Evolutionary conservation across 2,329 filamentous ascomycete genomes (phyloP).

Genomic region (Dactylellina drechsleri): DNA sequence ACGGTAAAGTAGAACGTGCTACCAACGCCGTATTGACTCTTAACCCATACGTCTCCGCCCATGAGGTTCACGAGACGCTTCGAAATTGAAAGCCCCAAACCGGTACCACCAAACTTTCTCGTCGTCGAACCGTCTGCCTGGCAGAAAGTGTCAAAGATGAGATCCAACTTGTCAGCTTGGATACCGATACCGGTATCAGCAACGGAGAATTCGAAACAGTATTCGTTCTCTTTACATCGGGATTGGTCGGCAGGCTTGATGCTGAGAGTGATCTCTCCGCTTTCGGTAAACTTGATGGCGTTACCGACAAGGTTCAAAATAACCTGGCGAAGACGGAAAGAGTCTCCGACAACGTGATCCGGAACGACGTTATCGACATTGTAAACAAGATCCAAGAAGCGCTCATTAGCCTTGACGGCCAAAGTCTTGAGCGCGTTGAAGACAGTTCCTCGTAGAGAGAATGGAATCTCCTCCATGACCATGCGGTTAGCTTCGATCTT

Average conservation of each 20-base stretch:
- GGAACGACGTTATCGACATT: constrained; percentile 92
- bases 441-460: constrained; percentile 90
- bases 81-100: constrained; percentile 91
- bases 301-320: constrained; percentile 98
- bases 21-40: constrained; percentile 88
- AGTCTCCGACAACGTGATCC: constrained; percentile 94
- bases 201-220: constrained; percentile 94
- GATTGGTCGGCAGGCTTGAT: constrained; percentile 78
- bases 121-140: constrained; percentile 98
- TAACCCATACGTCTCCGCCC: constrained; percentile 96
- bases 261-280: constrained; percentile 94
- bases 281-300: constrained; percentile 98
- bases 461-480: constrained; percentile 98
- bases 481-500: constrained; percentile 95
- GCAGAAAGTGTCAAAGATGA: constrained; percentile 99
- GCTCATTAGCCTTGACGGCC: constrained; percentile 97
- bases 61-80: constrained; percentile 94
- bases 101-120: constrained; percentile 88
- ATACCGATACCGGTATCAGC: constrained; percentile 97
- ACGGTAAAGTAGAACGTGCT: constrained; percentile 98
- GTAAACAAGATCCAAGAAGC: constrained; percentile 90
- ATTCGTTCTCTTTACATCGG: constrained; percentile 76
- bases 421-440: constrained; percentile 97
- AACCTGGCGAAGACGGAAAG: constrained; percentile 94
- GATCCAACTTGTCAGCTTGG: constrained; percentile 89